Conservation (phyloP, 2,329 filamentous ascomycete species). For the Curvularia sp. region DNA sequence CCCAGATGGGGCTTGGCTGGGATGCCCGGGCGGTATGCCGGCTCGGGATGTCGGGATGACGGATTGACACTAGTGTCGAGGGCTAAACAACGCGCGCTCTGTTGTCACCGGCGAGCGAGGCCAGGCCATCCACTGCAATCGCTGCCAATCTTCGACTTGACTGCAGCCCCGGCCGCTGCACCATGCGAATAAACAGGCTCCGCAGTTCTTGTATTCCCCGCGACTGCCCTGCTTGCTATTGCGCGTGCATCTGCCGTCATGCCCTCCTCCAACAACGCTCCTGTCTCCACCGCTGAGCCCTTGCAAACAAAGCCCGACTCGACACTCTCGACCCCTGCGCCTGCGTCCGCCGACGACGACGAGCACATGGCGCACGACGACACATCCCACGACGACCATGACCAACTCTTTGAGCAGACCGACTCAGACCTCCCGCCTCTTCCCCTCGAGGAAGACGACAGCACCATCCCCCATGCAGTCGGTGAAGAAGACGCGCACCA, state of each 20-base stretch:
- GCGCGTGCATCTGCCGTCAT: constrained; percentile 32
- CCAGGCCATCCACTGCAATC: constrained; percentile 11
- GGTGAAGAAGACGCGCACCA: constrained; percentile 41
- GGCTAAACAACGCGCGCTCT: constrained; percentile 23
- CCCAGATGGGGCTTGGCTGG: constrained; percentile 8
- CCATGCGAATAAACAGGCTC: constrained; percentile 36
- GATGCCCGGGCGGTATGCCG: constrained; percentile 3
- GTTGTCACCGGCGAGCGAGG: constrained; percentile 27
- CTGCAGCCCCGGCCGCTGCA: constrained; percentile 20
- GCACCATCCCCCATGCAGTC: constrained; percentile 46
- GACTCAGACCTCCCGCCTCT: constrained; percentile 53
- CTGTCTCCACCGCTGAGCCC: constrained; percentile 35
- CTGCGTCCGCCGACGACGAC: constrained; percentile 19
- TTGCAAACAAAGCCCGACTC: constrained; percentile 34
- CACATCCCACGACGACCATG: constrained; percentile 42
- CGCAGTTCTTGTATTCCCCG: constrained; percentile 21
- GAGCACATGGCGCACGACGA: constrained; percentile 38
- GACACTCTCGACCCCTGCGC: constrained; percentile 26
- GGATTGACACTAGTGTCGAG: constrained; percentile 15
- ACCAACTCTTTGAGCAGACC: constrained; percentile 43
- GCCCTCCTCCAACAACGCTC: constrained; percentile 31
- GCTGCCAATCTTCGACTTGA: constrained; percentile 18
- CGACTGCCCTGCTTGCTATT: constrained; percentile 18
- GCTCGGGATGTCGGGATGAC: constrained; percentile 10
- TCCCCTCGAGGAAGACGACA: constrained; percentile 51